These are phyloP conservation scores for Lachancea waltii DNA, from an alignment of 805 yeast genomes.

Conservation along the genomic window DNA sequence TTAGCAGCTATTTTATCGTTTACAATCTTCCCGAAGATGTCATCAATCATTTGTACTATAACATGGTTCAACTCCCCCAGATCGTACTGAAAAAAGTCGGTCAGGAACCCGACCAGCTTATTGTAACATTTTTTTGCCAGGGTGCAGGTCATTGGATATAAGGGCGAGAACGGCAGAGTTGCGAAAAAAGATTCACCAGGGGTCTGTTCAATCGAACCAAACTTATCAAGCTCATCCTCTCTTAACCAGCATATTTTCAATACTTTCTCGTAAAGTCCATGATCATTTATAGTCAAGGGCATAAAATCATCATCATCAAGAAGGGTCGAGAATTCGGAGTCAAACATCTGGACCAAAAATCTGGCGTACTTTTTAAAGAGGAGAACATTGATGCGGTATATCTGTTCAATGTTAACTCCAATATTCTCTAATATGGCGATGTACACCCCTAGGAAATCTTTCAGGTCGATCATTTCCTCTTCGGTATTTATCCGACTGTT, in stretches of 20 bases:
- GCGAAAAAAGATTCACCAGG: conserved; percentile 42
- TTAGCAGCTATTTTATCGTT: conserved; percentile 55
- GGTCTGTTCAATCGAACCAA: conserved; percentile 6
- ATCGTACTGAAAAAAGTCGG: conserved; percentile 57
- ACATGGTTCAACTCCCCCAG: conserved; percentile 54
- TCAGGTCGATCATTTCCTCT: conserved; percentile 47
- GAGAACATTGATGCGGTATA: conserved; percentile 55
- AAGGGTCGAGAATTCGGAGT: conserved; percentile 51
- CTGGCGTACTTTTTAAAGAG: conserved; percentile 58
- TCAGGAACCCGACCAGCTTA: conserved; percentile 57
- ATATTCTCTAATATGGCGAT: conserved; percentile 71
- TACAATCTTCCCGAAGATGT: conserved; percentile 60
- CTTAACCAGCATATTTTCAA: conserved; percentile 65
- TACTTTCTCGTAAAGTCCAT: conserved; percentile 54
- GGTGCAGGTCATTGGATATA: conserved; percentile 81
- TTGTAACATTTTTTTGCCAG: conserved; percentile 60
- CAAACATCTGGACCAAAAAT: conserved; percentile 48
- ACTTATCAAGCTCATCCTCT: conserved; percentile 39
- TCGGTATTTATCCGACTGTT: conserved; percentile 37
- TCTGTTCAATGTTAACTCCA: conserved; percentile 49
- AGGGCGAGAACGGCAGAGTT: conserved; percentile 79
- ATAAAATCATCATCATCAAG: conserved; percentile 79
- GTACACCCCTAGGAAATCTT: conserved; percentile 60
- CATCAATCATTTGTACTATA: conserved; percentile 56
- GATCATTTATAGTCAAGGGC: conserved; percentile 68